phyloP scores from a whole-genome alignment of 371 early-diverging fungal genomes.

The Encephalitozoon cuniculi region DNA sequence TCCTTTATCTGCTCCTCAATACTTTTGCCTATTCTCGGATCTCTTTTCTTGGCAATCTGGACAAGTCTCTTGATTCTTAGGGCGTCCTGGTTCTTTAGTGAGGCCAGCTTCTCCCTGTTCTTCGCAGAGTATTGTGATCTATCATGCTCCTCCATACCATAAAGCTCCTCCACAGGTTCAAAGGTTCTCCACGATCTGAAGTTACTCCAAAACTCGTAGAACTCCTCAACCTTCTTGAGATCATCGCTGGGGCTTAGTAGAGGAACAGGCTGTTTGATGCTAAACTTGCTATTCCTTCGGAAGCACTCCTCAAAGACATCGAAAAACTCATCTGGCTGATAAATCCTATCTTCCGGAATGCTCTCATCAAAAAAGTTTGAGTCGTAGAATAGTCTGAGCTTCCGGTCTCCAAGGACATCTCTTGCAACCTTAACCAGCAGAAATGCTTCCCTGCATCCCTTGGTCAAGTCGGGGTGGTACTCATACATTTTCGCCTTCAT shows the following conservation, averaged over 20 bases:
- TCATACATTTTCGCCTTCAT: conserved; percentile 36
- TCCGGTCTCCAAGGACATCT: conserved; percentile 79
- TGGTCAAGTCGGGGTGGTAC: conserved; percentile 55
- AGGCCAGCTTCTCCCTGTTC: conserved; percentile 44
- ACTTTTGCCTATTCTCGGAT: conserved; percentile 53
- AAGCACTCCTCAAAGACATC: conserved; percentile 74
- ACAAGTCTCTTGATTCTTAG: conserved; percentile 53
- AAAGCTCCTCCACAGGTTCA: conserved; percentile 82
- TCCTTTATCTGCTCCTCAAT: conserved; percentile 28
- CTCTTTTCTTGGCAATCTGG: conserved; percentile 51
- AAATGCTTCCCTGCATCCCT: conserved; percentile 49
- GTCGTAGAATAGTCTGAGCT: conserved; percentile 84
- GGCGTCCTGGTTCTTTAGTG: conserved; percentile 48
- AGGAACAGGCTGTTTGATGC: conserved; percentile 73
- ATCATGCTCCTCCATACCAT: conserved; percentile 36
- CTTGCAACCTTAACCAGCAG: conserved; percentile 64
- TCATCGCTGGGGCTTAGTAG: conserved; percentile 66
- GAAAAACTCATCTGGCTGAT: conserved; percentile 75
- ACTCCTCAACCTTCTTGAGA: conserved; percentile 52
- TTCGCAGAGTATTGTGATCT: conserved; percentile 38
- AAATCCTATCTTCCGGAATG: conserved; percentile 63
- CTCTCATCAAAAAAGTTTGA: conserved; percentile 73
- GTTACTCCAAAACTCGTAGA: conserved; percentile 88
- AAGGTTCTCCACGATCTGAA: conserved; percentile 92
- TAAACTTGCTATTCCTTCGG: conserved; percentile 72